These are phyloP conservation scores for Claviceps monticola DNA, from an alignment of 2,329 filamentous ascomycete species.

Conservation along the genomic window DNA sequence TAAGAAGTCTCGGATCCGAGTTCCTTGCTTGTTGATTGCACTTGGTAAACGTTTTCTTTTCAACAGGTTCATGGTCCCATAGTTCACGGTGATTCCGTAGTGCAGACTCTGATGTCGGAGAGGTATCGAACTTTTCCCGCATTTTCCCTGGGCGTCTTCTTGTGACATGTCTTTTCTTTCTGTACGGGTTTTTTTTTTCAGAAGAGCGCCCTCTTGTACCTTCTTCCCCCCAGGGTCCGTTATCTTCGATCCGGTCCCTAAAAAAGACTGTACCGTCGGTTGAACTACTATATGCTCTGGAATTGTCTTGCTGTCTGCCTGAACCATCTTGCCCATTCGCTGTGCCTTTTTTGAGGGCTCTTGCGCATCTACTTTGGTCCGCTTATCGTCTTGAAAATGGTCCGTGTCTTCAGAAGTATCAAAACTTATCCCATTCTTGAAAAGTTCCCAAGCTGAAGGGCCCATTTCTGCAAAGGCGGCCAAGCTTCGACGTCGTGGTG, in stretches of 20 bases:
- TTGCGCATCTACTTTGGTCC: neutral
- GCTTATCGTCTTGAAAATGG: neutral
- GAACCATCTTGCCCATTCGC: neutral
- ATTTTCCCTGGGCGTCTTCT: neutral
- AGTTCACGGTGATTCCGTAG: neutral
- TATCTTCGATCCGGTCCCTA: neutral
- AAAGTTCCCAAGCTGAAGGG: constrained; percentile 16
- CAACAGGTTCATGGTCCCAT: neutral
- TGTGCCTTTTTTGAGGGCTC: neutral
- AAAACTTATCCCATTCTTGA: constrained; percentile 19
- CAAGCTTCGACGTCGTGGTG: constrained; percentile 15
- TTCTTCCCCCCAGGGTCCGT: neutral
- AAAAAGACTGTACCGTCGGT: neutral
- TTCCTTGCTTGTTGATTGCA: neutral
- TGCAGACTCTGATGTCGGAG: neutral
- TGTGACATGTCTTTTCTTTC: neutral
- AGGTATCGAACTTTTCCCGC: neutral
- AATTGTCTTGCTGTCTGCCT: neutral
- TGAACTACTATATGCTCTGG: constrained; percentile 3
- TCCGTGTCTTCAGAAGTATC: constrained; percentile 6
- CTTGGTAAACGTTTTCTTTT: neutral
- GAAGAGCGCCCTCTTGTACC: neutral
- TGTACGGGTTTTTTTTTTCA: neutral
- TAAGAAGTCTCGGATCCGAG: neutral
- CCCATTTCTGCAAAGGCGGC: constrained; percentile 8